phyloP scores from a whole-genome alignment of 805 yeast species.

The Pichia membranifaciens region DNA sequence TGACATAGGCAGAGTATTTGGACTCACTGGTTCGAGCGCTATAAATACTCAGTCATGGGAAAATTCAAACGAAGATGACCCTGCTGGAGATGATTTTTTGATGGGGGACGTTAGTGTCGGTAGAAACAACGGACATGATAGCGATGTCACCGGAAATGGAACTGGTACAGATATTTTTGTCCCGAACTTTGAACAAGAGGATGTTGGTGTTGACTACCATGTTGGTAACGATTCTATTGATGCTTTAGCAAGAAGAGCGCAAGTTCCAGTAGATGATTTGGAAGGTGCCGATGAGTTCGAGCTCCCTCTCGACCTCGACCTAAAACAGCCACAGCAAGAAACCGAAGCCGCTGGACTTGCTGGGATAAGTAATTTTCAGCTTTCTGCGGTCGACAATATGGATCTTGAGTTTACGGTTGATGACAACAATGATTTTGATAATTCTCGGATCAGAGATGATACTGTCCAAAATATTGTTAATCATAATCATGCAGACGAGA shows the following conservation, averaged over 20 bases:
- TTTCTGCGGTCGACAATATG: constrained; percentile 27
- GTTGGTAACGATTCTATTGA: constrained; percentile 17
- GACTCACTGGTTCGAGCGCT: constrained; percentile 5
- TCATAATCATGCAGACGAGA: not conserved
- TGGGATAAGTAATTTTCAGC: constrained; percentile 10
- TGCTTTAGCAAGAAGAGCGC: constrained; percentile 22
- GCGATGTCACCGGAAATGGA: not conserved
- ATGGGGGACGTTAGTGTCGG: constrained; percentile 11
- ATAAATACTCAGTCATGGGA: constrained; percentile 11
- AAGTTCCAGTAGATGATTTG: constrained; percentile 27
- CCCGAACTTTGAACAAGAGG: constrained; percentile 12
- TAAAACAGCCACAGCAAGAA: constrained; percentile 20
- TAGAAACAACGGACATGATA: constrained; percentile 5
- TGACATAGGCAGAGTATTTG: constrained; percentile 33
- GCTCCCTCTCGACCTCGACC: constrained; percentile 31
- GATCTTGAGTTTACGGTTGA: constrained; percentile 46
- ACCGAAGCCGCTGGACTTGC: constrained; percentile 1
- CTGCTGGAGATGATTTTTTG: constrained; percentile 1
- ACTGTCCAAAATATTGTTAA: constrained; percentile 2
- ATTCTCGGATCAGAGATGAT: not conserved
- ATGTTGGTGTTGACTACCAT: not conserved
- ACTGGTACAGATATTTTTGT: constrained; percentile 15
- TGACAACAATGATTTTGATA: constrained; percentile 19
- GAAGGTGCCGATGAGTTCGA: constrained; percentile 30
- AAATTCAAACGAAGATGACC: not conserved